Conservation (phyloP, 352 stramenopile species). For the Pythium graminicola region DNA sequence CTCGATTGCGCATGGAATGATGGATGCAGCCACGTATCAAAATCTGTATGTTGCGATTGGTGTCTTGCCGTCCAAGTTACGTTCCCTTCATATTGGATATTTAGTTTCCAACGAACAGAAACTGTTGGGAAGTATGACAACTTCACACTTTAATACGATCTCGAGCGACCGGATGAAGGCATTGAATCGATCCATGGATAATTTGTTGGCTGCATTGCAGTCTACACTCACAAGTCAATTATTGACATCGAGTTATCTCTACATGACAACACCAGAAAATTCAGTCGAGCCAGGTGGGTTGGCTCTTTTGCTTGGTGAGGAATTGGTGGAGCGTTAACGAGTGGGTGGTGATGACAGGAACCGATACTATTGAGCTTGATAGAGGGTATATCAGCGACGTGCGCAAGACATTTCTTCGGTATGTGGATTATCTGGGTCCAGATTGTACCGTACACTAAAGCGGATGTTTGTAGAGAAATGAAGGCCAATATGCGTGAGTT, state of each 20-base stretch:
- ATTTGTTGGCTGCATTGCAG: conserved; percentile 63
- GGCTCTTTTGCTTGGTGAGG: neutral
- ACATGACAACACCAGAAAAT: conserved; percentile 72
- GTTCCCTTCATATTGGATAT: conserved; percentile 63
- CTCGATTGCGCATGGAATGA: conserved; percentile 56
- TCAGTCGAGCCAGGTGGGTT: conserved; percentile 43
- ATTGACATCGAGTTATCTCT: conserved; percentile 60
- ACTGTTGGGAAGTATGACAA: conserved; percentile 49
- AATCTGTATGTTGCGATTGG: conserved; percentile 68
- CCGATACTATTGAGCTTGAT: conserved; percentile 43
- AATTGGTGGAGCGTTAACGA: neutral
- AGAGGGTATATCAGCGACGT: conserved; percentile 65
- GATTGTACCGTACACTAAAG: too few species aligned
- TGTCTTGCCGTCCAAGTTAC: conserved; percentile 70
- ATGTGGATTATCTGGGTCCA: too few species aligned
- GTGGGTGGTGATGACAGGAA: neutral
- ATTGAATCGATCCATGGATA: conserved; percentile 51
- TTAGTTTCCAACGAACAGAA: conserved; percentile 59
- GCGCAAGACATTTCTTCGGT: conserved; percentile 48
- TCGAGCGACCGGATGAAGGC: conserved; percentile 30
- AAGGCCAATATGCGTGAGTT: conserved; percentile 78
- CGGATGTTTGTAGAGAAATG: conserved; percentile 84
- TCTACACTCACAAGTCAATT: conserved; percentile 60
- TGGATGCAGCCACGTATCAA: conserved; percentile 57
- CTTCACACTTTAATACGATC: conserved; percentile 33